Conservation (phyloP, 2,329 filamentous ascomycete species). For the Pleomassaria siparia region DNA sequence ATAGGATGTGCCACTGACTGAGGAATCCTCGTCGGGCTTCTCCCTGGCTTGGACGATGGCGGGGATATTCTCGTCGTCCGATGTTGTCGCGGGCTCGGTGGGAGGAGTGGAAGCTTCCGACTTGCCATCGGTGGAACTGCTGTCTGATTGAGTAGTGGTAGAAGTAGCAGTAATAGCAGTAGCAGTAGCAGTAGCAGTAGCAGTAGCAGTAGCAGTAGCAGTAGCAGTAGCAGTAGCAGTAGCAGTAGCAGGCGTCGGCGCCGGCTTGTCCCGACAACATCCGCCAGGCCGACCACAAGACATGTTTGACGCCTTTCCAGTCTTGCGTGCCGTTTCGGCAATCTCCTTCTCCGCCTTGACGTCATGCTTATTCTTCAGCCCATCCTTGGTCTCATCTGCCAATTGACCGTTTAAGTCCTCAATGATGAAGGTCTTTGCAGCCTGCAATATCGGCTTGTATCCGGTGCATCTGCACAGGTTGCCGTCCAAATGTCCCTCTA, state of each 20-base stretch:
- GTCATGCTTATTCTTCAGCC: constrained; percentile 49
- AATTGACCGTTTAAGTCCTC: constrained; percentile 48
- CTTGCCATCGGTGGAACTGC: constrained; percentile 30
- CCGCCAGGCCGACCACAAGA: constrained; percentile 42
- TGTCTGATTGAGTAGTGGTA: no score
- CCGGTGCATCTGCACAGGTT: constrained; percentile 94
- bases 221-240: no score
- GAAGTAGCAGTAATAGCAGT: no score
- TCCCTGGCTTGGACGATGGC: constrained; percentile 25
- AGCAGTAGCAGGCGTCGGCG: not conserved
- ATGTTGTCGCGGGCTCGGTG: constrained; percentile 28
- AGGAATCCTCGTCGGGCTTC: constrained; percentile 20
- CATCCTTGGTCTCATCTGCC: constrained; percentile 52
- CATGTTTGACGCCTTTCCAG: constrained; percentile 24
- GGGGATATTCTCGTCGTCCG: constrained; percentile 32
- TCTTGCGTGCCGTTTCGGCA: constrained; percentile 23
- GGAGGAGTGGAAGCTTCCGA: constrained; percentile 29
- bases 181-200: no score
- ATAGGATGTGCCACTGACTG: constrained; percentile 34
- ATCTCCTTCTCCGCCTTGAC: constrained; percentile 30
- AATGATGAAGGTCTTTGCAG: constrained; percentile 81
- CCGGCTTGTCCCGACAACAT: constrained; percentile 37
- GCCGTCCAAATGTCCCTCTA: constrained; percentile 70
- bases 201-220: no score
- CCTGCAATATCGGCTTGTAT: constrained; percentile 88